Base-by-base conservation (phyloP, 176 grass and related monocot species). In the Hordeum marinum region DNA sequence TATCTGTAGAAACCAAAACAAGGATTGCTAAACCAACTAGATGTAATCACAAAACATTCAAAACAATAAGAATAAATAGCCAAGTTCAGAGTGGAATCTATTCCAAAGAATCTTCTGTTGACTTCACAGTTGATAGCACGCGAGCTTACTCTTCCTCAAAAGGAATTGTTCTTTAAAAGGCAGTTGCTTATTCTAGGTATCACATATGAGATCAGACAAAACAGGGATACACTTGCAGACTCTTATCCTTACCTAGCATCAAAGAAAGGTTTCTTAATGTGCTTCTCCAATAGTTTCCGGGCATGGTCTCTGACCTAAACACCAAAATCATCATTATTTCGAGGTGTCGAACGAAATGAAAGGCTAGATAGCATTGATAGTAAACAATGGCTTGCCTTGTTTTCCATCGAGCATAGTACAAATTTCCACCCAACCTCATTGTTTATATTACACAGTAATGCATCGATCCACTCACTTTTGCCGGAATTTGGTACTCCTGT, bases 391-490 rank as follows among this genome's bases (percentile, higher is more conserved):
- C 88, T 86, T 89, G 80, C 90, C 93, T 89, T 92, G 75, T 96
- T 99, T 74, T 99, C 97, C 97, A 99, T 99, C 58, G 97, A 99
- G 76, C 97, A 99, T 7, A 99, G 82, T 84, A 85, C 90, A 91
- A 99, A 99, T 54, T 90, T 96, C 97, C 97, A 99, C n/a, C 88
- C 92, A 85, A 50, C n/a, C n/a, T 79, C 79, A 61, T 24, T 24
- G 45, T 92, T 99, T 86, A 99, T 89, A 94, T 99, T 99, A 71
- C 94, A 95, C 76, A 99, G 37, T 70, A 99, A 76, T 45, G 97
- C 91, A 89, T 99, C 97, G 67, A 99, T 99, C 94, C 97, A 99
- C 84, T 99, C 97, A 73, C 94, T 99, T 87, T 99, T 99, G 48
- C 97, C 97, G 74, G 94, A 96, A 92, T 96, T 99, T 7, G 97